Percentiles rank a stretch among this genome's conserved stretches.
phyloP scores from a whole-genome alignment of 148 eudicot genomes.

The Amaranthus palmeri region DNA sequence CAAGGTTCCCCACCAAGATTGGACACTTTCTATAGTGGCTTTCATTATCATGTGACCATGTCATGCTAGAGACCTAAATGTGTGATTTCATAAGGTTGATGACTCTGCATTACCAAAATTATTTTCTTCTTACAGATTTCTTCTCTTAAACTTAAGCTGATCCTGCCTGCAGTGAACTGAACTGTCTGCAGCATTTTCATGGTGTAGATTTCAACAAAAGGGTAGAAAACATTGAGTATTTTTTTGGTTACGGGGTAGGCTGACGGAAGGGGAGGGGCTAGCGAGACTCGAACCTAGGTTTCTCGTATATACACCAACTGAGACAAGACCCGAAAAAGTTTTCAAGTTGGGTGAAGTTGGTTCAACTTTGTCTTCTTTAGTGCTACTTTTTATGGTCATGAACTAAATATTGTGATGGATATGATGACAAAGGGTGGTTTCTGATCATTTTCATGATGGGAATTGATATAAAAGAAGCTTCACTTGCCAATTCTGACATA shows the following conservation, averaged over 20 bases:
- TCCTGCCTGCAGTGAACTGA: no score
- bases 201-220: background rate
- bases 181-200: background rate
- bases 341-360: no score
- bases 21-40: constrained; percentile 20
- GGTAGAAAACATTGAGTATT: constrained; percentile 11
- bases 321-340: background rate
- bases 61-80: constrained; percentile 9
- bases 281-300: no score
- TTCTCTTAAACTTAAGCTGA: background rate
- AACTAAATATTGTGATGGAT: constrained; percentile 6
- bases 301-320: background rate
- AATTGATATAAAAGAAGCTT: constrained; percentile 36
- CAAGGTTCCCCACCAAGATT: constrained; percentile 12
- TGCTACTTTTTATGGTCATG: background rate
- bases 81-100: no score
- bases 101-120: background rate
- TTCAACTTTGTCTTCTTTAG: constrained; percentile 13
- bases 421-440: constrained; percentile 13
- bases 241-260: no score
- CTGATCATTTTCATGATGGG: constrained; percentile 40
- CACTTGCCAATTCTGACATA: constrained; percentile 32
- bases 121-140: background rate
- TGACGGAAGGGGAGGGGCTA: no score
- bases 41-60: background rate